Base-by-base conservation (phyloP, 148 eudicot genomes). In the Arbutus unedo region DNA sequence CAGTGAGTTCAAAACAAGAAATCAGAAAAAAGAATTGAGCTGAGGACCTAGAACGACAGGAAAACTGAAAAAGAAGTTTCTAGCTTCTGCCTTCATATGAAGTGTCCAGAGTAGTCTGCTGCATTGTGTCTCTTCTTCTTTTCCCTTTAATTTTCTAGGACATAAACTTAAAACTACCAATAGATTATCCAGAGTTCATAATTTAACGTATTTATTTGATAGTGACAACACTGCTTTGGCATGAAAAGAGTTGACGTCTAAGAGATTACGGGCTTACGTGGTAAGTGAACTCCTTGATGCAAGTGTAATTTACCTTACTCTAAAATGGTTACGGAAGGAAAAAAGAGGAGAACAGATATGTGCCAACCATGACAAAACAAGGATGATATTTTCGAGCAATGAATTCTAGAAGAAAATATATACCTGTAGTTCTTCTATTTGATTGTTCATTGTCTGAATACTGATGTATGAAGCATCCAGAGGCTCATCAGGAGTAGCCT, bases 361-460 rank as follows among this genome's bases (percentile, higher is more conserved):
- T 7, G 53, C 57, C 23, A 43, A 53, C n/a, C 19, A 51, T 64
- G 72, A 23, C n/a, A 50, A 7, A 23, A 71, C 48, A 45, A 4
- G 59, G 31, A 64, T 31, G 49, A 3, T 47, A 48, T 47, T 49
- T 14, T 53, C 44, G 18, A 49, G 45, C 19, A 25, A 2, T 4
- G 48, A 56, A 81, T 50, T 77, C 53, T 76, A 57, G 10, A 85
- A 57, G 62, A 18, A 77, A 84, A 74, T 51, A 79, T 25, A 6
- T 31, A 93, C 98, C 95, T 93, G 93, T 55, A 96, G 88, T 84
- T 94, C 96, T 83, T 88, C 82, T 55, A 96, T 96, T 87, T 93
- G 98, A 79, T 89, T 90, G 81, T 90, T 91, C 90, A 93, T 91
- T 77, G 91, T 86, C 59, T 85, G 77, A 79, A 90, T 80, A 68